These are phyloP conservation scores for Rhizopogon vesiculosus DNA, from an alignment of 768 basidiomycete genomes.

Conservation along the genomic window DNA sequence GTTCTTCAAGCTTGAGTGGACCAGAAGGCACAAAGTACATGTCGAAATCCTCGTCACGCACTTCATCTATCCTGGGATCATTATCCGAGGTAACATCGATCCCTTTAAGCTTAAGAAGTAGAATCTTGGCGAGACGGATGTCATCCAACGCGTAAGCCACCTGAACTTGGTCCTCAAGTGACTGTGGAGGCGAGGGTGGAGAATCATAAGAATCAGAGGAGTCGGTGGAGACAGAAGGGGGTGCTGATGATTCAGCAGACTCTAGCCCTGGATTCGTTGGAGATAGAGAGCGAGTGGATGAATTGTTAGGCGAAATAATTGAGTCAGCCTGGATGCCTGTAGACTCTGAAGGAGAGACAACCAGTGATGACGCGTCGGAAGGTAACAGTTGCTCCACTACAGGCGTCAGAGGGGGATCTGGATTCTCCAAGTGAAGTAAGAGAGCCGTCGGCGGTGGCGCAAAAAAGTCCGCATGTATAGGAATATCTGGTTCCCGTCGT, in stretches of 20 bases:
- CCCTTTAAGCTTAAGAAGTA: slow-evolving; percentile 57
- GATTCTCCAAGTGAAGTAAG: slow-evolving; percentile 2
- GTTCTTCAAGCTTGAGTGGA: slow-evolving; percentile 36
- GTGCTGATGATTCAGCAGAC: slow-evolving; percentile 11
- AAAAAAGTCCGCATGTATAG: neutral
- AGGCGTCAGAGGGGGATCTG: neutral
- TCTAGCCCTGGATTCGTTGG: slow-evolving; percentile 17
- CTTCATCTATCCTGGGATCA: slow-evolving; percentile 60
- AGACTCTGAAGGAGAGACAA: neutral
- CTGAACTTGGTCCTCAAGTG: slow-evolving; percentile 62
- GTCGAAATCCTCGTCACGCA: slow-evolving; percentile 46
- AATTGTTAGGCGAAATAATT: neutral
- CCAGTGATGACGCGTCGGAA: neutral
- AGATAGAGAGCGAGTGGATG: slow-evolving; percentile 14
- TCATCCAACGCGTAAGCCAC: slow-evolving; percentile 64
- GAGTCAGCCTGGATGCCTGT: neutral
- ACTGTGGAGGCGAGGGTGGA: slow-evolving; percentile 34
- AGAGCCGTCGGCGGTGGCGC: neutral
- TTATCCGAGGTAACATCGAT: slow-evolving; percentile 54
- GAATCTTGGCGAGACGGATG: slow-evolving; percentile 60
- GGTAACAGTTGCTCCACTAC: neutral
- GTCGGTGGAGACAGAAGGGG: slow-evolving; percentile 19
- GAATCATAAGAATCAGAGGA: slow-evolving; percentile 40
- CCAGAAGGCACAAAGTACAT: slow-evolving; percentile 34
- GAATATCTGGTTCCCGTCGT: slow-evolving; percentile 3